Conservation (phyloP, 2,329 filamentous ascomycete species). For the Diaporthe sp. region DNA sequence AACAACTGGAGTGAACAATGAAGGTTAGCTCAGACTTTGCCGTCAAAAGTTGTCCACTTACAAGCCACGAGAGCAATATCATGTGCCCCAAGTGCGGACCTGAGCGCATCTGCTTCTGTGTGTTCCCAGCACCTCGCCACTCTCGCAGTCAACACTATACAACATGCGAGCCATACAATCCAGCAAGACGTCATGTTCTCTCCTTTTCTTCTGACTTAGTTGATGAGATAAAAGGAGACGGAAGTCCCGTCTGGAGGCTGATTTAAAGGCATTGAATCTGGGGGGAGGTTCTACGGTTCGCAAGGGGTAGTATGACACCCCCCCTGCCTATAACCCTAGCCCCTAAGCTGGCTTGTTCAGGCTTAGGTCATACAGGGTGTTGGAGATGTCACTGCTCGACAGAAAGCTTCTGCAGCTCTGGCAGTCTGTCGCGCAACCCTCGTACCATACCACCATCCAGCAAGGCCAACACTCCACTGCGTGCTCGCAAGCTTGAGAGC, state of each 20-base stretch:
- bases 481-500: neutral
- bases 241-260: neutral
- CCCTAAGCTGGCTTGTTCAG: neutral
- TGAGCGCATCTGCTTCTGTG: slow-evolving; percentile 8
- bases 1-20: slow-evolving; percentile 34
- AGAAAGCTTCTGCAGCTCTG: neutral
- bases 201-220: neutral
- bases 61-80: slow-evolving; percentile 41
- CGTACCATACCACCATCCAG: neutral
- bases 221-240: slow-evolving; percentile 2
- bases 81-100: slow-evolving; percentile 23
- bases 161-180: neutral
- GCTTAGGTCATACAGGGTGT: slow-evolving; percentile 16
- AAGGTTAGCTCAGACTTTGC: neutral
- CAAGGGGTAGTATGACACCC: neutral
- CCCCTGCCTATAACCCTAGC: slow-evolving; percentile 28
- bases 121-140: slow-evolving; percentile 27
- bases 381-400: neutral
- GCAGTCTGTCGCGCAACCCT: neutral
- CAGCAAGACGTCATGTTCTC: slow-evolving; percentile 7
- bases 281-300: neutral
- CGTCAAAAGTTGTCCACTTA: slow-evolving; percentile 22
- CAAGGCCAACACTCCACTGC: neutral
- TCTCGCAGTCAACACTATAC: neutral
- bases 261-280: slow-evolving; percentile 25